A percentile compares a stretch with the other conserved stretches of the same genome.
Conservation (phyloP, 2,329 filamentous ascomycete genomes). For the Chaetoscypha palmicola region DNA sequence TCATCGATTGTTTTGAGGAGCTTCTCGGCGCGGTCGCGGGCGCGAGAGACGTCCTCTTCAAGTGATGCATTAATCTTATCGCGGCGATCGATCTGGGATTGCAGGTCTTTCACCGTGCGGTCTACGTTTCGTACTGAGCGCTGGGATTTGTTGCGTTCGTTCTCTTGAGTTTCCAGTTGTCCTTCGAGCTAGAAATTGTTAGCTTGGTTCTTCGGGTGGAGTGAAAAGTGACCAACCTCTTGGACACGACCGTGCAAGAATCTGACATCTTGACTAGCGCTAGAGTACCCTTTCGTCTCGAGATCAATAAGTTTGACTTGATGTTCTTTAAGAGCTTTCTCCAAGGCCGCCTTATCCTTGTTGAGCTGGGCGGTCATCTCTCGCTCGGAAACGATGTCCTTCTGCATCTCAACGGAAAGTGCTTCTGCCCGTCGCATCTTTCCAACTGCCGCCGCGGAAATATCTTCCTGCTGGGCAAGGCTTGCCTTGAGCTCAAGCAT, state of each 20-base stretch:
- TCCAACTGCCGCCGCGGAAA: slow-evolving; percentile 82
- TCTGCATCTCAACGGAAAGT: slow-evolving; percentile 80
- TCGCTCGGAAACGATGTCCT: slow-evolving; percentile 80
- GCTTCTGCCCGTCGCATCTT: slow-evolving; percentile 96
- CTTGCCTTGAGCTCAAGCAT: slow-evolving; percentile 82
- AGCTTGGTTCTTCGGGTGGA: no score
- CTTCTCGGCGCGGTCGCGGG: slow-evolving; percentile 85
- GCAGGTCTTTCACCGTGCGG: slow-evolving; percentile 86
- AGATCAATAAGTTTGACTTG: slow-evolving; percentile 87
- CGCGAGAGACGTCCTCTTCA: slow-evolving; percentile 73
- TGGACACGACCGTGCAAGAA: slow-evolving; percentile 92
- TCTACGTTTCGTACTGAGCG: slow-evolving; percentile 88
- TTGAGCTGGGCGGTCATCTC: slow-evolving; percentile 76
- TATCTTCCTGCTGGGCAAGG: slow-evolving; percentile 88
- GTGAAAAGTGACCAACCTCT: no score
- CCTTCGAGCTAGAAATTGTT: slow-evolving; percentile 64
- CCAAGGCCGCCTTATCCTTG: slow-evolving; percentile 81
- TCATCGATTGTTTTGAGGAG: slow-evolving; percentile 89
- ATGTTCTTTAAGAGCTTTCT: slow-evolving; percentile 84
- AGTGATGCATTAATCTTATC: slow-evolving; percentile 80
- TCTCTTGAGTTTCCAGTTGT: slow-evolving; percentile 77
- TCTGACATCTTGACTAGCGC: slow-evolving; percentile 87
- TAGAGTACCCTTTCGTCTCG: slow-evolving; percentile 95
- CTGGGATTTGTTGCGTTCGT: slow-evolving; percentile 69
- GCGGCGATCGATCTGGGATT: slow-evolving; percentile 84